Base-by-base conservation (phyloP, 106 monocot species). In the Cymbidium sinense region DNA sequence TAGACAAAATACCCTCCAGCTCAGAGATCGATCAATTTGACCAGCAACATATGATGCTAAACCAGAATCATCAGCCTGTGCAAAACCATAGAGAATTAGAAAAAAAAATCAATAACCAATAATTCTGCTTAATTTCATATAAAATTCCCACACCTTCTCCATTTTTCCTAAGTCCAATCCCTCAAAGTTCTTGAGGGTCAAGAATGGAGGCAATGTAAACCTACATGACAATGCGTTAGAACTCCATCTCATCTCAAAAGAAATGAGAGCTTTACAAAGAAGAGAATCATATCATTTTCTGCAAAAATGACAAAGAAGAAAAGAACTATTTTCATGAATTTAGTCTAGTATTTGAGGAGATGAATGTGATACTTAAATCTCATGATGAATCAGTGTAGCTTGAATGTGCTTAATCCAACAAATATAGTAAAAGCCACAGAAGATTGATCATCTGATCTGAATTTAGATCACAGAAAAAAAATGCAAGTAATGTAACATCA, bases 1-100 rank as follows among this genome's bases (percentile, higher is more conserved):
- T 41, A 52, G 18, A 23, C 6, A 27, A 5, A 23, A 34, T 82
- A 89, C 89, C 89, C 86, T 89, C 86, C 89, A 89, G 82, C 82
- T 86, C 43, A 89, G 76, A 33, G 86, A 23, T 25, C 84, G 76
- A 41, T 86, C 86, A 43, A 89, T 86, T 80, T 89, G 89, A 0
- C 86, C 82, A 70, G 89, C 84, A 13, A 84, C 86, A 84, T 89
- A 89, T n/a, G 89, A 84, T 41, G 89, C 89, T 21, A 89, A 77
- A 9, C 89, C 86, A 75, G 89, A 89, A 43, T 89, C 89, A 82
- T 75, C 50, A 23, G 81, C 27, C 89, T 89, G 76, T 7, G 76
- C 30, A 31, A 34, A 30, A 30, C 27, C 12, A 37, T 35, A 76
- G 54, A 64, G 47, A 7, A 64, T 35, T 7, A 2, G 25, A 67